These are phyloP conservation scores for Apophysomyces elegans DNA, from an alignment of 371 early-diverging fungal genomes.

Conservation along the genomic window DNA sequence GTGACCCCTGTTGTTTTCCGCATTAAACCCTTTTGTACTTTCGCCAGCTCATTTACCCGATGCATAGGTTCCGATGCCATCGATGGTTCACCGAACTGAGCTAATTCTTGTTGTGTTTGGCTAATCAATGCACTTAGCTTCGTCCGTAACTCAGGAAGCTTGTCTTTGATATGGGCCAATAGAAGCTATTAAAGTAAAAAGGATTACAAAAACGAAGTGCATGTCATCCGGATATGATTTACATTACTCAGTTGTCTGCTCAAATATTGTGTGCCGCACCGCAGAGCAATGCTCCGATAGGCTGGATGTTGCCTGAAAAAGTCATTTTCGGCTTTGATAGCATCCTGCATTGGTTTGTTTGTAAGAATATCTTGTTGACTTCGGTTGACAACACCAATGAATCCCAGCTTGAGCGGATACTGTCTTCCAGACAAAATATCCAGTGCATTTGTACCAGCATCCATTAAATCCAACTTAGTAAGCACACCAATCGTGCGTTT, in stretches of 20 bases:
- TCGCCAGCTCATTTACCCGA: constrained; percentile 39
- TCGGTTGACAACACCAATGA: constrained; percentile 90
- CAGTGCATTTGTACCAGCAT: constrained; percentile 89
- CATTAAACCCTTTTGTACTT: constrained; percentile 9
- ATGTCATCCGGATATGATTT: constrained; percentile 17
- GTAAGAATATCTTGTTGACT: constrained; percentile 87
- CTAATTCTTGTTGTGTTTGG: constrained; percentile 82
- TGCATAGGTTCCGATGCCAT: constrained; percentile 49
- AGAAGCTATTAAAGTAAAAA: constrained; percentile 56
- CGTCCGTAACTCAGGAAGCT: constrained; percentile 82
- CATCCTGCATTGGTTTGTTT: constrained; percentile 79
- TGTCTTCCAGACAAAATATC: constrained; percentile 86
- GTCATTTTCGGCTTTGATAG: constrained; percentile 75
- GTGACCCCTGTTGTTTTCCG: constrained; percentile 52
- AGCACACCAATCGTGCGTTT: constrained; percentile 91
- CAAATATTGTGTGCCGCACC: constrained; percentile 87
- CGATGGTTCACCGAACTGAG: constrained; percentile 74
- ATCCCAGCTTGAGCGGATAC: constrained; percentile 87
- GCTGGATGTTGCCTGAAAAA: constrained; percentile 85
- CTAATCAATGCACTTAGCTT: constrained; percentile 79
- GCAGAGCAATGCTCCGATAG: constrained; percentile 78
- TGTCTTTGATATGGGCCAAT: constrained; percentile 82
- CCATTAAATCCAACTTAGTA: constrained; percentile 96
- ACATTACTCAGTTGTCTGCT: constrained; percentile 79
- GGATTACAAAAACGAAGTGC: not conserved